phyloP scores from a whole-genome alignment of 768 basidiomycete genomes.

The Suillus subaureus region DNA sequence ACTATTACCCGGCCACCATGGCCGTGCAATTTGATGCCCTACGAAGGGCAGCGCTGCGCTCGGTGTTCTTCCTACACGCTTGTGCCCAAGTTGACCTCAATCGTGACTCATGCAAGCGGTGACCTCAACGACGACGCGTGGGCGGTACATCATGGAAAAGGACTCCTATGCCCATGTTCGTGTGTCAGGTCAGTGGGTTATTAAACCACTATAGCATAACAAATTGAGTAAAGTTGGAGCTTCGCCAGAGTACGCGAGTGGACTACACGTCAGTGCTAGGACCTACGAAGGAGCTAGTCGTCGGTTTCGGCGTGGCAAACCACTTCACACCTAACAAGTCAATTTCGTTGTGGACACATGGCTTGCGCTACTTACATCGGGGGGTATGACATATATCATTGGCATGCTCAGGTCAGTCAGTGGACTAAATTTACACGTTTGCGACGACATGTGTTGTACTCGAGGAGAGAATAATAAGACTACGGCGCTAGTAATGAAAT shows the following conservation, averaged over 20 bases:
- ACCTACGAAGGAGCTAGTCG: not conserved
- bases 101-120: constrained; percentile 89
- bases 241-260: constrained; percentile 97
- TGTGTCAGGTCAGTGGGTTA: constrained; percentile 76
- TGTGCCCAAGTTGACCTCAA: constrained; percentile 58
- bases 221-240: constrained; percentile 45
- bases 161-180: constrained; percentile 66
- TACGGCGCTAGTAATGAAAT: not conserved
- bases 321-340: not conserved
- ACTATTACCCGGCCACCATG: constrained; percentile 90
- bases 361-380: not conserved
- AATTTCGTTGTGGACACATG: not conserved
- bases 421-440: constrained; percentile 97
- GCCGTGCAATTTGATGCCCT: constrained; percentile 69
- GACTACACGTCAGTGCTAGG: constrained; percentile 57
- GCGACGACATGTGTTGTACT: constrained; percentile 15
- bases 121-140: constrained; percentile 89
- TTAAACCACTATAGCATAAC: not conserved
- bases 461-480: not conserved
- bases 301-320: not conserved
- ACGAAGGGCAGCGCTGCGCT: not conserved
- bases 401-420: constrained; percentile 54
- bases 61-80: constrained; percentile 73
- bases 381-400: constrained; percentile 1
- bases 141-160: constrained; percentile 79